phyloP scores from a whole-genome alignment of 2,329 filamentous ascomycete species.

The Cladosporium sp. region DNA sequence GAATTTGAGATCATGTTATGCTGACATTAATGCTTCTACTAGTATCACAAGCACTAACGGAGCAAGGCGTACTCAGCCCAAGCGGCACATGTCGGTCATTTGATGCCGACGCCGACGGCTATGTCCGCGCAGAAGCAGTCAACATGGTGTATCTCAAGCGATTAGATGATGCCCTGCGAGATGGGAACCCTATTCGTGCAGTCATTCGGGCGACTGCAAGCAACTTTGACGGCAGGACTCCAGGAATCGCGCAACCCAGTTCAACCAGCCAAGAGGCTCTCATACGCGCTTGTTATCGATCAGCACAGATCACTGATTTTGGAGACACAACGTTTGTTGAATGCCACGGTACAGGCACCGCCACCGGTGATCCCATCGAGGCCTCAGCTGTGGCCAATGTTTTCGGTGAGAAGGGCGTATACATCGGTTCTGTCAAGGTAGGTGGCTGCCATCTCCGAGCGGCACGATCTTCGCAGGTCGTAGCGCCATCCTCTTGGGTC shows the following conservation, averaged over 20 bases:
- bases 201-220: conserved; percentile 18
- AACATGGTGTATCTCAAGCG: conserved; percentile 32
- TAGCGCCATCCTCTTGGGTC: conserved; percentile 9
- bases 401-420: conserved; percentile 12
- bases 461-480: conserved; percentile 18
- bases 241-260: neutral
- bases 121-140: conserved; percentile 46
- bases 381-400: conserved; percentile 26
- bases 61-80: conserved; percentile 34
- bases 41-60: conserved; percentile 27
- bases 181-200: conserved; percentile 25
- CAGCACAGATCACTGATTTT: conserved; percentile 35
- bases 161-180: conserved; percentile 21
- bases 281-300: conserved; percentile 33
- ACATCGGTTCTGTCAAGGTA: neutral
- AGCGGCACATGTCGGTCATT: conserved; percentile 32
- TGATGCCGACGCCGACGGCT: conserved; percentile 47
- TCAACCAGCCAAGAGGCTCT: neutral
- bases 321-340: conserved; percentile 25
- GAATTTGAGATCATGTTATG: too few species aligned
- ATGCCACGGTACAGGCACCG: conserved; percentile 35
- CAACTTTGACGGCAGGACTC: conserved; percentile 1
- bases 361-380: conserved; percentile 32
- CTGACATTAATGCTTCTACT: neutral
- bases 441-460: neutral